A percentile compares a stretch with the other conserved stretches of the same genome.
These are phyloP conservation scores for Bipolaris zeicola DNA, from an alignment of 2,329 filamentous ascomycete species.

Conservation along the genomic window DNA sequence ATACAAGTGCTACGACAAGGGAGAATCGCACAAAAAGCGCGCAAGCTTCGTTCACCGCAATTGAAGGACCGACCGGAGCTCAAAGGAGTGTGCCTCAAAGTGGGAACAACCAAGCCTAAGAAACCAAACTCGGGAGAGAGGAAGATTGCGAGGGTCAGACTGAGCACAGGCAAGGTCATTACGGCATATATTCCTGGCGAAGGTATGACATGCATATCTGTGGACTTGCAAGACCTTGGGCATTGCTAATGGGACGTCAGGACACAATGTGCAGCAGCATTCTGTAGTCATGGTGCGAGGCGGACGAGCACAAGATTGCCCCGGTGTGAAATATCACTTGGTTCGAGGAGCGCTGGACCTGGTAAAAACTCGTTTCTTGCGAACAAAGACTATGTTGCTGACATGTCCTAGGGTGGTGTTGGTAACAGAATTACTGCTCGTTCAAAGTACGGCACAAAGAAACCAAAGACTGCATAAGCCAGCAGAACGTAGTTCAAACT, in stretches of 20 bases:
- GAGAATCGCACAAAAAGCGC: slow-evolving; percentile 76
- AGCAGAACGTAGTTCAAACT: slow-evolving; percentile 21
- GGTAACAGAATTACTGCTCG: slow-evolving; percentile 80
- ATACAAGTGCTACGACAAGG: slow-evolving; percentile 68
- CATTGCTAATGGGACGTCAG: slow-evolving; percentile 43
- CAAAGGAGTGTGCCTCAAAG: slow-evolving; percentile 95
- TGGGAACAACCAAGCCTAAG: slow-evolving; percentile 93
- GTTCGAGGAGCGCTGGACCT: slow-evolving; percentile 91
- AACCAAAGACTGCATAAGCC: slow-evolving; percentile 70
- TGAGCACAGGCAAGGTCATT: slow-evolving; percentile 84
- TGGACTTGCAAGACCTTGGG: slow-evolving; percentile 3
- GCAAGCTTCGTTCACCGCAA: slow-evolving; percentile 87
- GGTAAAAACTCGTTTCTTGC: slow-evolving; percentile 61
- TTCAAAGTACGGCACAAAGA: slow-evolving; percentile 98
- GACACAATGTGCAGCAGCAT: slow-evolving; percentile 99
- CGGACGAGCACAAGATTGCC: slow-evolving; percentile 93
- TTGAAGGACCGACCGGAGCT: slow-evolving; percentile 77
- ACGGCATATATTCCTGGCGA: slow-evolving; percentile 96
- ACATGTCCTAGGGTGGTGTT: slow-evolving; percentile 76
- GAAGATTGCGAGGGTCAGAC: slow-evolving; percentile 88
- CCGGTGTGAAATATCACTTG: slow-evolving; percentile 94
- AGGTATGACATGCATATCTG: slow-evolving; percentile 55
- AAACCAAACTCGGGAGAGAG: slow-evolving; percentile 98
- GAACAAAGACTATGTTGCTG: slow-evolving; percentile 20
- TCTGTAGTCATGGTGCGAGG: slow-evolving; percentile 95